Evolutionary conservation across 208 protist species (phyloP), one percentile per base, ranked within the genome.

Genomic region (Crithidia bombi): DNA sequence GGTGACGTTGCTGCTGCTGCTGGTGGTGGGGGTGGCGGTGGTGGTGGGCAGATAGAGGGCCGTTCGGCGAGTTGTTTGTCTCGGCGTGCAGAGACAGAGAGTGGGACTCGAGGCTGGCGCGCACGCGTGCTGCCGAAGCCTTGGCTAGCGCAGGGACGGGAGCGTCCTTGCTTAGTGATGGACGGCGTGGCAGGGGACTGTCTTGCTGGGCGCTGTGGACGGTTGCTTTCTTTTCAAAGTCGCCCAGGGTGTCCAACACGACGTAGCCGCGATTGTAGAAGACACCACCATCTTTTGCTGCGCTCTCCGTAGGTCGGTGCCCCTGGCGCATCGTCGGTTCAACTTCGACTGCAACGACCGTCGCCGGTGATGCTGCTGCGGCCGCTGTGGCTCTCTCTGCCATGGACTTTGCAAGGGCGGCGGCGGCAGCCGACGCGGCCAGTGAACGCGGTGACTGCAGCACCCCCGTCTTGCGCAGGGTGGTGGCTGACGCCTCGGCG

Each of bases 391-490:
- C 57, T 3, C 12, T n/a, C 14, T 63, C 57, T 7, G 58, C 58
- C 41, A 41, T 51, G 19, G 30, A n/a, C 15, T 51, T 54, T 5
- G 58, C 61, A 35, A 66, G 61, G 5, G 61, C 61, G 0, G 61
- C 61, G 1, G 61, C 61, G 3, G 61, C 61, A 3, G 61, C 61
- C 25, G 61, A 66, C 3, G 46, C 46, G 3, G 61, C 61, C 21
- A 66, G 44, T 4, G 61, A 66, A 0, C 61, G 44, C 11, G 61
- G 61, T 35, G 61, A 66, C 61, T 56, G 61, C 35, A 56, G 33
- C 17, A 30, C 35, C 0, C 30, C 46, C 0, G 32, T 23, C 12
- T 35, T 56, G 26, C 5, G 47, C 17, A 28, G 21, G 5, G 28
- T 15, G 21, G 5, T 7, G 2, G 28, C 10, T 28, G 21, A 32